These are phyloP conservation scores for Penicillium egyptiacum DNA, from an alignment of 495 filamentous ascomycete species.

Conservation along the genomic window DNA sequence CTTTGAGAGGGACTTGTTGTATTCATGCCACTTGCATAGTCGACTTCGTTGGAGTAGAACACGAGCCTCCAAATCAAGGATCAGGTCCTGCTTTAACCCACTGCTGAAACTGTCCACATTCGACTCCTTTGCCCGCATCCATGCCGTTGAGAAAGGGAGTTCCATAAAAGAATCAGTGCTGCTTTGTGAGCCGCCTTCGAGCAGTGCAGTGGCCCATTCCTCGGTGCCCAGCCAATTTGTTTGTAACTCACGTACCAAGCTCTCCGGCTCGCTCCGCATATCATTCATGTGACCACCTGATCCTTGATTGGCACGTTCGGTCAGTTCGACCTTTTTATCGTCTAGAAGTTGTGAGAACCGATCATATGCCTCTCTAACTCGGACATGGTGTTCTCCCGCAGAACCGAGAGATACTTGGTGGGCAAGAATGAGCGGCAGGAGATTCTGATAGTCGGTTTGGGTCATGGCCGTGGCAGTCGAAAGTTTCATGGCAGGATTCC, in stretches of 20 bases:
- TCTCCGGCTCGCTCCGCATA: slow-evolving; percentile 33
- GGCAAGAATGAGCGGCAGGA: slow-evolving; percentile 68
- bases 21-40: slow-evolving; percentile 70
- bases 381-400: slow-evolving; percentile 39
- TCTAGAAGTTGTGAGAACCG: slow-evolving; percentile 62
- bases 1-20: slow-evolving; percentile 46
- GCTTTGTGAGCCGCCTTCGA: slow-evolving; percentile 61
- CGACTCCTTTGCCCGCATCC: slow-evolving; percentile 58
- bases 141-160: slow-evolving; percentile 64
- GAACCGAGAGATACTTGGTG: slow-evolving; percentile 64
- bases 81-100: slow-evolving; percentile 32
- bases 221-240: slow-evolving; percentile 75
- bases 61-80: slow-evolving; percentile 63
- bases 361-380: slow-evolving; percentile 51
- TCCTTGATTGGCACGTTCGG: slow-evolving; percentile 28
- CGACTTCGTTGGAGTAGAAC: slow-evolving; percentile 61
- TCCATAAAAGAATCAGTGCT: slow-evolving; percentile 63
- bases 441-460: slow-evolving; percentile 55
- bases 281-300: slow-evolving; percentile 28
- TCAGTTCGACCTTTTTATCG: slow-evolving; percentile 48
- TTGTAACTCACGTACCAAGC: slow-evolving; percentile 50
- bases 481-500: slow-evolving; percentile 55
- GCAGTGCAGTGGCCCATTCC: slow-evolving; percentile 64
- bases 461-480: slow-evolving; percentile 62
- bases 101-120: slow-evolving; percentile 51